Percentiles rank a stretch among this genome's conserved stretches.
Conservation (phyloP, 176 grass and related monocot species). For the Triticum dicoccoides region DNA sequence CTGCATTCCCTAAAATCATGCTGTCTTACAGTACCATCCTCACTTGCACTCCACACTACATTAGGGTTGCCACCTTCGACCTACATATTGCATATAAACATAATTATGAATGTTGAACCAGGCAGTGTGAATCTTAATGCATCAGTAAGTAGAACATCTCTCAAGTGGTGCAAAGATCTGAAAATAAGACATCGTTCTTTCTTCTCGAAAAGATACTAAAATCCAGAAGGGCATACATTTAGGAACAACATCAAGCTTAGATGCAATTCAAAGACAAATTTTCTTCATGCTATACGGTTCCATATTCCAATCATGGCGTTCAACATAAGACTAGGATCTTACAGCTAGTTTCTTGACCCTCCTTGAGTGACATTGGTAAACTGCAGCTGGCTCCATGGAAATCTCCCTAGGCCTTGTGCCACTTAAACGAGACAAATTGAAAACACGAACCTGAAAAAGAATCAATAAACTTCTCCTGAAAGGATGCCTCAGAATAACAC, state of each 20-base stretch:
- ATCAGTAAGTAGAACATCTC: constrained; percentile 9
- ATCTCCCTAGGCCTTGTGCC: constrained; percentile 61
- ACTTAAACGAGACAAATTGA: constrained; percentile 81
- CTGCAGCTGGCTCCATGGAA: constrained; percentile 62
- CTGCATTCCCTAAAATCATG: constrained; percentile 86
- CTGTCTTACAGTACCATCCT: constrained; percentile 95
- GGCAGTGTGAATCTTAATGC: neutral
- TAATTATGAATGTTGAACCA: constrained; percentile 29
- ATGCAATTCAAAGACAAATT: constrained; percentile 17
- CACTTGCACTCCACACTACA: constrained; percentile 92
- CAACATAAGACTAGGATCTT: constrained; percentile 37
- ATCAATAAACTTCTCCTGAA: constrained; percentile 31
- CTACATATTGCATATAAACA: constrained; percentile 39
- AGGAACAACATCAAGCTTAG: constrained; percentile 5
- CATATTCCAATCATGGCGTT: constrained; percentile 13
- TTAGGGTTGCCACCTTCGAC: constrained; percentile 94
- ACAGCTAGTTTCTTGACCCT: constrained; percentile 98
- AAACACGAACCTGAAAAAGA: constrained; percentile 82
- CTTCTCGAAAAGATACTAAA: neutral
- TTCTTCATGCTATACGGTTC: constrained; percentile 8
- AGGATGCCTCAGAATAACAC: neutral
- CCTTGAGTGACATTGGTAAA: constrained; percentile 85
- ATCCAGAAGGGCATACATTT: neutral
- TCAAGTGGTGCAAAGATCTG: neutral
- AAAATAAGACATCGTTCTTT: constrained; percentile 2